Base-by-base conservation (phyloP, 192 early-diverging fungal genomes). In the Entophlyctis luteolus region DNA sequence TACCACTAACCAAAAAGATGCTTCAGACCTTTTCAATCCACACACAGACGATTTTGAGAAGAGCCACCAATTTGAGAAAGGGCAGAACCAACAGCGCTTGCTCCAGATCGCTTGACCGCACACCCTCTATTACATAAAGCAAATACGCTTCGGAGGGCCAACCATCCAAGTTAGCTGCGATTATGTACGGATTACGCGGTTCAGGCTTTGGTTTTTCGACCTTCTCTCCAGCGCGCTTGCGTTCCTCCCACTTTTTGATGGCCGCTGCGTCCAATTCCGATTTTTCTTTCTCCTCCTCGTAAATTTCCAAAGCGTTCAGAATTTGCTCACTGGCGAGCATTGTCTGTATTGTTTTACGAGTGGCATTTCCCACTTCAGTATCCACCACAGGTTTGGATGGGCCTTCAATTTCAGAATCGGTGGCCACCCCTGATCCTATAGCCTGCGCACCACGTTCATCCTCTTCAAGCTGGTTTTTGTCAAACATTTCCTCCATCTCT, bases 321-420 rank as follows among this genome's bases (percentile, higher is more conserved):
- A 99, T 88, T 33, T 87, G 81, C 72, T 99, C 96, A 67, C 94
- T 94, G 12, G 96, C 90, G 67, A 96, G 94, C 34, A 99, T 84
- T n/a, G 95, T 93, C 73, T 94, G 94, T 75, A 89, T 84, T 3
- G 94, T 99, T 55, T 91, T 84, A 68, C 88, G 91, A 10, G 90
- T 90, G 1, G 95, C 91, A n/a, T 84, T 82, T 25, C 84, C 85
- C 28, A 83, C 75, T 68, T 88, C 88, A 38, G 81, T 81, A 3
- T 46, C 72, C 14, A 39, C 48, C 48, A 53, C 65, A 46, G 34
- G 65, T 50, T 59, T 47, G 27, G 33, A 27, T 10, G 39, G 45
- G 8, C 60, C 56, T 34, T 59, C 48, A 29, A 49, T 29, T n/a
- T 70, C 71, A 50, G 53, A 69, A 20, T 73, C 71, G 6, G 62